Conservation (phyloP, 2,329 filamentous ascomycete species). For the Gnomoniopsis smithogilvyi region DNA sequence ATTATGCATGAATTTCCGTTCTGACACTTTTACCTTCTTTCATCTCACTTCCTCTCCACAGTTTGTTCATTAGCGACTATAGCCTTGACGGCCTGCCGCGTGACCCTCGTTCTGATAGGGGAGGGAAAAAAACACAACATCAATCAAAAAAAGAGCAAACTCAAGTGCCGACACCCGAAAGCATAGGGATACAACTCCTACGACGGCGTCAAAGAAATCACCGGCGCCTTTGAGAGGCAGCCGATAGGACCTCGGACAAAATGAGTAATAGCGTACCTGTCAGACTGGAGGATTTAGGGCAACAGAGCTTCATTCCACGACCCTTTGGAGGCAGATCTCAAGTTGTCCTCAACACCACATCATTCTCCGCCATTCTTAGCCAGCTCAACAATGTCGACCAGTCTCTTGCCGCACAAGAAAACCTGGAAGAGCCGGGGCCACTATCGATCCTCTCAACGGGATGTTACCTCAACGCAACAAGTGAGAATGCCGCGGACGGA, state of each 20-base stretch:
- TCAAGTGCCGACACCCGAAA: too few relatives aligned
- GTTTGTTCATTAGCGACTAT: background rate
- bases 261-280: background rate
- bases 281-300: constrained; percentile 6
- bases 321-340: constrained; percentile 11
- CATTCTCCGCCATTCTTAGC: constrained; percentile 7
- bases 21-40: background rate
- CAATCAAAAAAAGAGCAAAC: too few relatives aligned
- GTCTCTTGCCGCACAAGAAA: background rate
- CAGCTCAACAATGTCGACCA: constrained; percentile 2
- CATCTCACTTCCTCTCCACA: background rate
- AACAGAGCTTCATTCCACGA: constrained; percentile 12
- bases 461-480: constrained; percentile 12
- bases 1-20: background rate
- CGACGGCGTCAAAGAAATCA: background rate
- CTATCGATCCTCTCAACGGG: constrained; percentile 8
- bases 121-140: too few relatives aligned
- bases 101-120: background rate
- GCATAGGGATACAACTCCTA: background rate
- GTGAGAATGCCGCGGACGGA: background rate
- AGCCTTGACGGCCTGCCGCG: background rate
- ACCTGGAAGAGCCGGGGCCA: background rate
- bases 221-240: background rate
- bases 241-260: background rate
- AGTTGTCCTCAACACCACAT: constrained; percentile 14